phyloP scores from a whole-genome alignment of 108 stramenopile genomes.

The Skeletonema menzelii region DNA sequence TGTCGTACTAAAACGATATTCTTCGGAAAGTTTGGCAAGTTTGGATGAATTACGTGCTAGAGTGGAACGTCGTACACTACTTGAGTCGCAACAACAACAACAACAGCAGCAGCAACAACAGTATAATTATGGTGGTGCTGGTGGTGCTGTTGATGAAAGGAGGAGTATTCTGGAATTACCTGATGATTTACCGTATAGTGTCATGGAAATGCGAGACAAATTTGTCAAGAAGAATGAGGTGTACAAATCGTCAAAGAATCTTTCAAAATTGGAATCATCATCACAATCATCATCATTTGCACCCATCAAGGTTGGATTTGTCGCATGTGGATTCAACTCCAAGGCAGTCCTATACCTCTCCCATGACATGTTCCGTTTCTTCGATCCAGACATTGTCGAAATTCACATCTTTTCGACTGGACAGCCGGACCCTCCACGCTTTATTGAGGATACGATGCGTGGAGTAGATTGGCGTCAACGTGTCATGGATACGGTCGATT shows the following conservation, averaged over 20 bases:
- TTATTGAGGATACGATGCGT: slow-evolving; percentile 75
- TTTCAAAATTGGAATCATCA: slow-evolving; percentile 5
- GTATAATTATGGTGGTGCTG: no score
- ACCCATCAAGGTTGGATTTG: slow-evolving; percentile 67
- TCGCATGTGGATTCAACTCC: slow-evolving; percentile 80
- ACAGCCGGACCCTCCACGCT: slow-evolving; percentile 62
- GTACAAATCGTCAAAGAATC: slow-evolving; percentile 31
- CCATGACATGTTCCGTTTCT: slow-evolving; percentile 89
- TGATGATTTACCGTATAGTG: slow-evolving; percentile 64
- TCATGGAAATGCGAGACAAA: slow-evolving; percentile 37
- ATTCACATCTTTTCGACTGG: slow-evolving; percentile 82
- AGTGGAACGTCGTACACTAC: slow-evolving; percentile 16
- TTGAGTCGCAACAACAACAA: not conserved
- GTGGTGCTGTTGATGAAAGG: not conserved
- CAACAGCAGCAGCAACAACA: no score
- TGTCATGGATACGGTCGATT: slow-evolving; percentile 68
- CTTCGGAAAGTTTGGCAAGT: slow-evolving; percentile 68
- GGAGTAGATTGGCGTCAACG: slow-evolving; percentile 87
- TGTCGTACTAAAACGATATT: slow-evolving; percentile 68
- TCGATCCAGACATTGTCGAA: slow-evolving; percentile 69
- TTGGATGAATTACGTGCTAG: slow-evolving; percentile 78
- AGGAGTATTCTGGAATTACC: slow-evolving; percentile 51
- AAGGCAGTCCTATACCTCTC: slow-evolving; percentile 86
- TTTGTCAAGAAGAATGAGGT: slow-evolving; percentile 38
- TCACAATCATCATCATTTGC: not conserved